Base-by-base conservation (phyloP, 179 eudicot genomes). In the Nepenthes alata region DNA sequence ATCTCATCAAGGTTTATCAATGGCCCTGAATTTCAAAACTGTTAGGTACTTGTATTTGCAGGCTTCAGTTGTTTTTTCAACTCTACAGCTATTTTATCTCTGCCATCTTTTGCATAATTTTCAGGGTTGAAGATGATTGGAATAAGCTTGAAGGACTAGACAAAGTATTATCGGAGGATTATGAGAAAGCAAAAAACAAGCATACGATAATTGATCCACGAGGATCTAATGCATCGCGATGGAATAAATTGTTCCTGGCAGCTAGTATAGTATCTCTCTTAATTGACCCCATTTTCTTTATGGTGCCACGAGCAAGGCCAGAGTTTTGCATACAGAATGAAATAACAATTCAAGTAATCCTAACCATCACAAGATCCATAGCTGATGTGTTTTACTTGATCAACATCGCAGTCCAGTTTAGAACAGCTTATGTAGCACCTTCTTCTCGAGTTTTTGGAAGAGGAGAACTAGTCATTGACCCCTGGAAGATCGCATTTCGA, bases 241-340 rank as follows among this genome's bases (percentile, higher is more conserved):
- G 77, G 77, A 67, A 68, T 11, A 54, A 63, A 37, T 63, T 63
- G 3, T 68, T 52, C 58, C 41, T 67, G 12, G 39, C 14, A n/a
- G 61, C 66, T 10, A 61, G 70, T 47, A 64, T 73, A 62, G 55
- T 55, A 10, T 66, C 71, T 1, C 63, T 67, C 25, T 68, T 68
- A 55, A 50, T 73, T 35, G 77, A 73, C 39, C 77, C 77, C 44
- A 65, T 73, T 39, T 68, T 73, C 64, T 59, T 68, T 37, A 62
- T 67, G 68, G 64, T 70, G 7, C 72, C 68, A 14, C 12, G 41
- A 15, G 35, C 55, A 59, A 48, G 35, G 59, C 54, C 44, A 50
- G 60, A 60, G 59, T 35, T 14, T 37, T 73, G 77, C 68, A 45
- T 73, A 10, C 69, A 59, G 58, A 38, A 57, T 64, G 72, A 62